Evolutionary conservation across 1,139 yeast genomes (phyloP), one percentile per base, ranked within the genome.

Genomic region (Geotrichum europaeum): DNA sequence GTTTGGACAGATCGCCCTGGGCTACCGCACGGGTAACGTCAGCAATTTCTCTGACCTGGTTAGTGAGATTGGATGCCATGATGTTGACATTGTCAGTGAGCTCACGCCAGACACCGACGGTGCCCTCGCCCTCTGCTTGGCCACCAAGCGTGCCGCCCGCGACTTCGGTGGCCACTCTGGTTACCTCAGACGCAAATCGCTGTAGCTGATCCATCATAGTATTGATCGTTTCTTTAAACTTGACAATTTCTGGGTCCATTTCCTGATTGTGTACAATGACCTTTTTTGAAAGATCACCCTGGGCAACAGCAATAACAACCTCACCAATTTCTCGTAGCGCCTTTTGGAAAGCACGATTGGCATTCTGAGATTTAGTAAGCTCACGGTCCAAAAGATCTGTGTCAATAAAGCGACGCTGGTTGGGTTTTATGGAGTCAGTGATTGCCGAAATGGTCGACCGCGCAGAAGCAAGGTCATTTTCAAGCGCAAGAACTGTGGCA

Each of bases 61-160:
- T 87, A 2, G 96, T 89, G 67, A 89, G 81, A 72, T 89, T 89
- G 59, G 86, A 79, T 24, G 96, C 96, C 96, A 89, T 89, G 63
- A 88, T 87, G 72, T 89, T 89, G 68, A 89, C 92, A 67, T 88
- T 88, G 68, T 88, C 92, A 24, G 95, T 88, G 60, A 89, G 80
- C 34, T 88, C 84, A 68, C 92, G 81, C 96, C 96, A 89, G 61
- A 87, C 87, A 20, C 96, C 96, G 4, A 86, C 90, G 0, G 92
- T 85, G 9, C 91, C 92, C 63, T 85, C 88, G 63, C 86, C 86
- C 68, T 86, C 87, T 45, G 94, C 96, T 71, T 87, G 95, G 45
- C 96, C 96, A 66, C 96, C 96, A 57, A 89, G 78, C 64, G 89
- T 89, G 64, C 96, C 96, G 69, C 88, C 89, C 47, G 96, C 94